Percentiles rank a stretch among this genome's conserved stretches.
Evolutionary conservation across 2,329 filamentous ascomycete species (phyloP).

Genomic region (Lachnum nothofagi): DNA sequence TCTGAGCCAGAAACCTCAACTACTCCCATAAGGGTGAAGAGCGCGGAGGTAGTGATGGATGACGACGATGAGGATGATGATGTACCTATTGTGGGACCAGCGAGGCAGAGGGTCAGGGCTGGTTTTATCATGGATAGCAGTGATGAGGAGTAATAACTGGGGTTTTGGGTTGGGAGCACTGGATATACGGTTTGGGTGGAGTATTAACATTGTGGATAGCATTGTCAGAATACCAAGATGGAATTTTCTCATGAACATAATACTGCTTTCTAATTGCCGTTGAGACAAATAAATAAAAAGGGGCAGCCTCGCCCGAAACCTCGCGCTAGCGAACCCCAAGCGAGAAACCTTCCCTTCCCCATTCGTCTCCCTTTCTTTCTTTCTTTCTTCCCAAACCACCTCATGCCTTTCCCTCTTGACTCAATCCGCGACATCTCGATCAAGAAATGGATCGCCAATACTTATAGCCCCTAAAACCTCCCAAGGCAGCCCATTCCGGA

Average conservation of each 20-base stretch:
- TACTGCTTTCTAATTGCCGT: neutral
- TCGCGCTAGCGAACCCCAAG: neutral
- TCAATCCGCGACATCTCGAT: neutral
- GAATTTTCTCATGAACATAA: neutral
- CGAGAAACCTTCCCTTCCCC: neutral
- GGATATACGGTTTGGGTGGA: slow-evolving; percentile 4
- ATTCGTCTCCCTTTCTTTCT: neutral
- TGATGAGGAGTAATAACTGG: slow-evolving; percentile 37
- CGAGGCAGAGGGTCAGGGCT: slow-evolving; percentile 38
- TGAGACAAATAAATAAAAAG: neutral
- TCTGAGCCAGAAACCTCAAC: slow-evolving; percentile 16
- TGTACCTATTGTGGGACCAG: slow-evolving; percentile 32
- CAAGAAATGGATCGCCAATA: neutral
- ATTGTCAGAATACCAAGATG: slow-evolving; percentile 1
- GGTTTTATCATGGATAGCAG: slow-evolving; percentile 58
- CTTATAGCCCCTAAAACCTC: neutral
- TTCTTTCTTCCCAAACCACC: neutral
- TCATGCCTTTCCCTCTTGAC: neutral
- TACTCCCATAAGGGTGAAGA: slow-evolving; percentile 24
- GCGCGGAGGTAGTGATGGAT: slow-evolving; percentile 17
- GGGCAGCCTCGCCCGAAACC: neutral
- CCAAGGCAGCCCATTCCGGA: neutral
- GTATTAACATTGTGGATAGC: neutral
- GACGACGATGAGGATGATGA: slow-evolving; percentile 41
- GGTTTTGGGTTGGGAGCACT: neutral